These are phyloP conservation scores for Triglochin maritima DNA, from an alignment of 106 monocot genomes.

Conservation along the genomic window DNA sequence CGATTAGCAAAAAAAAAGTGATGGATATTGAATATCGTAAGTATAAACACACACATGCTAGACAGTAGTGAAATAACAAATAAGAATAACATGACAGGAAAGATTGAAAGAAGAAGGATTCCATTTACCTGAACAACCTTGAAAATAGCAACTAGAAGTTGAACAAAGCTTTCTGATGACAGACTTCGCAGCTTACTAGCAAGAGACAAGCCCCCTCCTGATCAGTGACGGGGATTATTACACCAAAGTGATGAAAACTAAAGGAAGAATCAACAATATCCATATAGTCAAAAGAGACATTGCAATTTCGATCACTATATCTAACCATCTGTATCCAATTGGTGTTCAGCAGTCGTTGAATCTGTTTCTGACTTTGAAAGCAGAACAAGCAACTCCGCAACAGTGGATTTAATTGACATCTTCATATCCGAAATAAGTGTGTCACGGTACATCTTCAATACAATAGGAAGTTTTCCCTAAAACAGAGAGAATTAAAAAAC, in stretches of 20 bases:
- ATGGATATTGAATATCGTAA: no score
- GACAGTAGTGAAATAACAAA: not conserved
- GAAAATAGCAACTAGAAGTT: conserved; percentile 82
- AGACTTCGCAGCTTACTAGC: conserved; percentile 84
- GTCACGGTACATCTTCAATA: conserved; percentile 82
- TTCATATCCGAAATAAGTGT: conserved; percentile 91
- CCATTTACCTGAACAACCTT: conserved; percentile 75
- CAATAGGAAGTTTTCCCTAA: conserved; percentile 81
- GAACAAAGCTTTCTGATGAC: conserved; percentile 88
- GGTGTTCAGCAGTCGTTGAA: conserved; percentile 39
- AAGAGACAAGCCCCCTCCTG: conserved; percentile 72
- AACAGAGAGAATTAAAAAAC: conserved; percentile 11
- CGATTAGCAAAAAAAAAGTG: no score
- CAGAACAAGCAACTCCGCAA: conserved; percentile 81
- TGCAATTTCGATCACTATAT: not conserved
- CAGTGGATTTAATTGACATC: conserved; percentile 85
- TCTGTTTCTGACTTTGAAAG: conserved; percentile 50
- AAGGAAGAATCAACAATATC: no score
- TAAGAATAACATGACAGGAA: not conserved
- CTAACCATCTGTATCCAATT: conserved; percentile 69
- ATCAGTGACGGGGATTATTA: not conserved
- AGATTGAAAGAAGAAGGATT: not conserved
- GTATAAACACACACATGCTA: no score
- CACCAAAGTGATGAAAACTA: no score
- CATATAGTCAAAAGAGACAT: no score